Evolutionary conservation across 768 basidiomycete species (phyloP), one percentile per base, ranked within the genome.

Genomic region (Paxillus ammoniavirescens): DNA sequence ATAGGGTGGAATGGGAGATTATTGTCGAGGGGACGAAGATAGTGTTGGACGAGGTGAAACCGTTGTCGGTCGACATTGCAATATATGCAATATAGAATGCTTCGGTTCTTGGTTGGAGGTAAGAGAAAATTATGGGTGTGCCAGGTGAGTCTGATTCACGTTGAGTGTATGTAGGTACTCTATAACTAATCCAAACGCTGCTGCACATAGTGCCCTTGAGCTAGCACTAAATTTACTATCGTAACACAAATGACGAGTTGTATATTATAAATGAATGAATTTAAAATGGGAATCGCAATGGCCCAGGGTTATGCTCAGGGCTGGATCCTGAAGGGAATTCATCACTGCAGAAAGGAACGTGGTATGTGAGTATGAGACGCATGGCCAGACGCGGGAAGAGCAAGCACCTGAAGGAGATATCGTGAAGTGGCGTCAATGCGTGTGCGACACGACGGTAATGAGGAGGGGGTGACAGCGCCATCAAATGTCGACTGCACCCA

Each of bases 21-120:
- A 93, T 99, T 49, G 96, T 99, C 7, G 78, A 93, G 63, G 97
- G 84, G 0, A 84, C 94, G 2, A 80, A 75, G 57, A 83, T 79
- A 55, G 82, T 89, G 12, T 72, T 97, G 42, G 81, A 84, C 47
- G 77, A 82, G 55, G 66, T 77, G 28, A 73, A 68, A 38, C 73
- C 73, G 36, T 36, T 51, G 47, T 46, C 68, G 5, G 45, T 61
- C 36, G 55, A 58, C 38, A 41, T 13, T 17, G 8, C 28, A 36
- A 10, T 40, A 28, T 45, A 57, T 17, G 8, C 28, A 36, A 10
- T 40, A 28, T 45, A 57, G 52, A 38, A 12, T 35, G 30, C 18
- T 9, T 18, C 38, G 5, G 14, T 6, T 10, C 17, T 46, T 46
- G n/a, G 12, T 35, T 14, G 14, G 36, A 8, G 31, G 14, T 7